Percentiles rank a stretch among this genome's conserved stretches.
These are phyloP conservation scores for Aleurites moluccanus DNA, from an alignment of 441 rosid species.

Conservation along the genomic window DNA sequence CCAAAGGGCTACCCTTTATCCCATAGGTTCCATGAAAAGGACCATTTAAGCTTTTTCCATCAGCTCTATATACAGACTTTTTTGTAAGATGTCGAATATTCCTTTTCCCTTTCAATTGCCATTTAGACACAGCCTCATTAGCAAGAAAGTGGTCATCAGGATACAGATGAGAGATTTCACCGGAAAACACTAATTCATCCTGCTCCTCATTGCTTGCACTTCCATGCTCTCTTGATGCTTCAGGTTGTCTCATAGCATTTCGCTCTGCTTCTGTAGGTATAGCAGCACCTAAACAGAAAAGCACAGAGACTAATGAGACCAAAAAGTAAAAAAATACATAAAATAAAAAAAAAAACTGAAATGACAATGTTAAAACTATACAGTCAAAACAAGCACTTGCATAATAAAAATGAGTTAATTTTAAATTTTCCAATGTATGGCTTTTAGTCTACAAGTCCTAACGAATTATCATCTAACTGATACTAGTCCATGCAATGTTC, in stretches of 20 bases:
- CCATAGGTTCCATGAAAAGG: constrained; percentile 38
- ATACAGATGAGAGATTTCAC: constrained; percentile 52
- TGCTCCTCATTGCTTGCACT: constrained; percentile 73
- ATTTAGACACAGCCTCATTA: constrained; percentile 72
- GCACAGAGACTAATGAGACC: constrained; percentile 21
- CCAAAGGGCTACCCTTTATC: constrained; percentile 36
- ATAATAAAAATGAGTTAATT: neutral
- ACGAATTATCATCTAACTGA: neutral
- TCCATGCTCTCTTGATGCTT: constrained; percentile 48
- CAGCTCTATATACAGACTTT: constrained; percentile 44
- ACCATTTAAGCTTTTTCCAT: constrained; percentile 33
- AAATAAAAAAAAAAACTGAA: neutral
- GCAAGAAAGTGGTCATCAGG: constrained; percentile 46
- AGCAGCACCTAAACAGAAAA: constrained; percentile 46
- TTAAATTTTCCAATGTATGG: neutral
- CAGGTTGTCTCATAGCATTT: constrained; percentile 41
- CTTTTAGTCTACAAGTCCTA: neutral
- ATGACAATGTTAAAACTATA: neutral
- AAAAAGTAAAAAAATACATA: neutral
- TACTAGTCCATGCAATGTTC: neutral
- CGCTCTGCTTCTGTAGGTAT: constrained; percentile 39
- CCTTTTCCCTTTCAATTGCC: constrained; percentile 93
- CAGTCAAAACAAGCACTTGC: neutral
- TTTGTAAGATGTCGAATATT: constrained; percentile 65
- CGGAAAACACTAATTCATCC: constrained; percentile 67